Base-by-base conservation (phyloP, 2,329 filamentous ascomycete species). In the Exophiala sp. region DNA sequence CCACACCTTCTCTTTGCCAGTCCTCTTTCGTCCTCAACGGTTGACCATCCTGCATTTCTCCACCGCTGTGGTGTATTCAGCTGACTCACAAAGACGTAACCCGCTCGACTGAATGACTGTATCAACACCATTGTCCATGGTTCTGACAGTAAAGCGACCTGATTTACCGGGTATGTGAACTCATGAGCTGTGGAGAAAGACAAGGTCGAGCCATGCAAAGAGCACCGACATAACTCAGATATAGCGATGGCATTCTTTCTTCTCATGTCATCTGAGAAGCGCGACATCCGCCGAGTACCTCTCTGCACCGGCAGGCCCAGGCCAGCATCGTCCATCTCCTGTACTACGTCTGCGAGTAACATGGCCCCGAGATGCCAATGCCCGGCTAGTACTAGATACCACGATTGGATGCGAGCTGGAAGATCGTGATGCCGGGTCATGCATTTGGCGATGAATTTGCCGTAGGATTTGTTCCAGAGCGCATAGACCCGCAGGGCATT, bases 291-390 rank as follows among this genome's bases (percentile, higher is more conserved):
- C 55, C 77, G 73, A 50, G 71, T 69, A 2, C 29, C 21, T 37
- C 39, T 40, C 21, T 43, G 39, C 19, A 9, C 61, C 62, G 1
- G 70, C 71, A 27, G 81, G 63, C 1, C 67, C 47, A 4, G 67
- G 64, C 51, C 76, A 72, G 2, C 71, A 68, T 23, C 23, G 14
- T 81, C 77, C 14, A 79, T 70, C 18, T 69, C 62, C 37, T 76
- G 72, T 13, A 82, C 65, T 2, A 75, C 61, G 47, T 82, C 78
- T 21, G 77, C 75, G 2, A 81, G 64, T 21, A 81, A 66, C 32
- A 81, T 70, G 0, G 71, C 70, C 2, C 72, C 79, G 2, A 81
- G 72, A 55, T 80, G 75, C 73, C 78, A 82, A 55, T 81, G 79
- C 0, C 74, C 75, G 0, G 72, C 67, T 18, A 82, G 70, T 43